Evolutionary conservation across 352 stramenopile species (phyloP).

Genomic region (Phytophthora hibernalis): DNA sequence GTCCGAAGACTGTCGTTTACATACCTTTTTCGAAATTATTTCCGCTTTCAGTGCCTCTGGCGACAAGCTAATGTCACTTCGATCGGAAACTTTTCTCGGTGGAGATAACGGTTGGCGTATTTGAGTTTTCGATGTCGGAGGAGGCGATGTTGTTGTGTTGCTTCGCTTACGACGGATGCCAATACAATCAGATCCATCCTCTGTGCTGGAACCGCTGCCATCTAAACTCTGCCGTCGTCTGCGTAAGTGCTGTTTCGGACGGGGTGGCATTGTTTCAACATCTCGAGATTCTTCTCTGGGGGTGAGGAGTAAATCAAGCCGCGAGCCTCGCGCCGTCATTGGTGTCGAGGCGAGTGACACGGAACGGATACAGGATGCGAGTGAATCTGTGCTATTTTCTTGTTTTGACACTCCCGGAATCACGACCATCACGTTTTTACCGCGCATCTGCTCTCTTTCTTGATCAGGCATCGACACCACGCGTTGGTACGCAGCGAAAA

Average conservation of each 20-base stretch:
- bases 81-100: conserved; percentile 23
- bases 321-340: conserved; percentile 16
- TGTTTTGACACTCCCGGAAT: conserved; percentile 26
- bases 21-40: conserved; percentile 48
- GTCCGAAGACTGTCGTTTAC: conserved; percentile 60
- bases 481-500: conserved; percentile 30
- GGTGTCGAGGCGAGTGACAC: conserved; percentile 48
- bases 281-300: conserved; percentile 19
- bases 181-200: conserved; percentile 61
- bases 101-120: conserved; percentile 25
- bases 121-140: conserved; percentile 17
- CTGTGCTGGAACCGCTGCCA: conserved; percentile 69
- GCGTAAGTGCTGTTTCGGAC: conserved; percentile 44
- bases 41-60: conserved; percentile 27
- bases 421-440: conserved; percentile 14
- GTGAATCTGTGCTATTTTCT: conserved; percentile 52
- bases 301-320: conserved; percentile 9
- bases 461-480: not conserved
- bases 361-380: conserved; percentile 64
- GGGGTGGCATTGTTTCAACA: conserved; percentile 5
- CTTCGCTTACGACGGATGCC: conserved; percentile 70
- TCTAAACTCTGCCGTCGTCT: conserved; percentile 58
- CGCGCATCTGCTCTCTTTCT: conserved; percentile 9
- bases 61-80: conserved; percentile 33
- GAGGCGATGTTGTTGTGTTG: conserved; percentile 51